Evolutionary conservation across 805 yeast genomes (phyloP).

Genomic region (Ogataea nakhonphanomensis): DNA sequence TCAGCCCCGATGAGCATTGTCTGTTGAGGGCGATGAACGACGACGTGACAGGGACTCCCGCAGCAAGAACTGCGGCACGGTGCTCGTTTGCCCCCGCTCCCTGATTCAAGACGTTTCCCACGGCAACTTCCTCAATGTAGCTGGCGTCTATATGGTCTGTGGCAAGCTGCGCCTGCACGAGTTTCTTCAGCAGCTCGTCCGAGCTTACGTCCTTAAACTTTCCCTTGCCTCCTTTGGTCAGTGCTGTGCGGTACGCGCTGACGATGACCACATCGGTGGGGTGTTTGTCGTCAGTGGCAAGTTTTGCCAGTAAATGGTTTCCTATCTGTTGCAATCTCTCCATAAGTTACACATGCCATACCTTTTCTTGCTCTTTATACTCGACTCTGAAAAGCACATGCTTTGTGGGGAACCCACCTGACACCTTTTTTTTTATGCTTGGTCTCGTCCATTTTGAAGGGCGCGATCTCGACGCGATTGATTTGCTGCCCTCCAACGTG

Average conservation of each 20-base stretch:
- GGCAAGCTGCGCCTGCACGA: slow-evolving; percentile 60
- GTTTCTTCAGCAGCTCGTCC: slow-evolving; percentile 69
- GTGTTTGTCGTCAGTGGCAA: slow-evolving; percentile 39
- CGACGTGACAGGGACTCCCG: slow-evolving; percentile 79
- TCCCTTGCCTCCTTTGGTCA: slow-evolving; percentile 86
- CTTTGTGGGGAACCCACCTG: slow-evolving; percentile 12
- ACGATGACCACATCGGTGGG: slow-evolving; percentile 91
- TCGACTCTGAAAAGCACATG: slow-evolving; percentile 3
- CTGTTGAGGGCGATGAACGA: slow-evolving; percentile 86
- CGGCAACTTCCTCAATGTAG: slow-evolving; percentile 76
- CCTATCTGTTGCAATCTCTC: slow-evolving; percentile 37
- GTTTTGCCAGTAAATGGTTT: slow-evolving; percentile 28
- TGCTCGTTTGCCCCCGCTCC: slow-evolving; percentile 96
- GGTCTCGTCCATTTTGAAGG: slow-evolving; percentile 12
- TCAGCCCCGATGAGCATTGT: slow-evolving; percentile 92
- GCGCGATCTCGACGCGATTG: slow-evolving; percentile 25
- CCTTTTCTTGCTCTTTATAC: slow-evolving; percentile 6
- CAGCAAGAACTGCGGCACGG: slow-evolving; percentile 86
- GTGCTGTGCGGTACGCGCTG: slow-evolving; percentile 86
- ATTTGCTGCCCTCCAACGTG: slow-evolving; percentile 50
- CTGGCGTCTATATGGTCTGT: slow-evolving; percentile 46
- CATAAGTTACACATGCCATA: slow-evolving; percentile 18
- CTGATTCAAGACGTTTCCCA: slow-evolving; percentile 87
- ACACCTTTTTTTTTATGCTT: slow-evolving; percentile 13
- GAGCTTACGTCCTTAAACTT: slow-evolving; percentile 77